Percentiles rank a stretch among this genome's conserved stretches.
phyloP scores from a whole-genome alignment of 1,139 yeast species.

The Yamadazyma diddensiae region DNA sequence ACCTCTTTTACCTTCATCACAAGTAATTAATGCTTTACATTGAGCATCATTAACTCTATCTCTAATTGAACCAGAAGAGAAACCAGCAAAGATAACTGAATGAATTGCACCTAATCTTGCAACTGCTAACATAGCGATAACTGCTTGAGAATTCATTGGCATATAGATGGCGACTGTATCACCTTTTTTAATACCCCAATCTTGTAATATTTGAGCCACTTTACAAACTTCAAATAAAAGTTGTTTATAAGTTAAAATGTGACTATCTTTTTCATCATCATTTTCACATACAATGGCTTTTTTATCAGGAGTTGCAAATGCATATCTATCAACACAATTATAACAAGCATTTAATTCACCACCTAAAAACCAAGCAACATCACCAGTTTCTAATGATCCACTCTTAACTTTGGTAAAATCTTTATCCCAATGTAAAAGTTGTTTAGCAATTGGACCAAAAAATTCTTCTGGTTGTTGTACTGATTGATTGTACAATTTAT shows the following conservation, averaged over 20 bases:
- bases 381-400: conserved; percentile 77
- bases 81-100: conserved; percentile 96
- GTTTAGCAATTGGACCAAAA: conserved; percentile 80
- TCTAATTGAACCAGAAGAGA: conserved; percentile 87
- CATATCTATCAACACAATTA: conserved; percentile 97
- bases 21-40: conserved; percentile 86
- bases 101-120: conserved; percentile 95
- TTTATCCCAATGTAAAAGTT: conserved; percentile 79
- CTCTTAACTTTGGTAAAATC: conserved; percentile 71
- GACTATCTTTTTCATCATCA: conserved; percentile 79
- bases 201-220: conserved; percentile 80
- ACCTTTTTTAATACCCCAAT: conserved; percentile 90
- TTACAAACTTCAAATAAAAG: conserved; percentile 82
- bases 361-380: conserved; percentile 88
- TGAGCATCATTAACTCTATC: conserved; percentile 90
- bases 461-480: conserved; percentile 78
- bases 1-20: conserved; percentile 97
- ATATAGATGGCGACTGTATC: conserved; percentile 95
- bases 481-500: conserved; percentile 70
- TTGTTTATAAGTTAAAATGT: conserved; percentile 78
- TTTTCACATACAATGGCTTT: conserved; percentile 93
- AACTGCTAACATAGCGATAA: conserved; percentile 90
- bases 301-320: conserved; percentile 81
- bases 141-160: conserved; percentile 97
- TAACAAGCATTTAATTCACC: conserved; percentile 93